Evolutionary conservation across 2,329 filamentous ascomycete genomes (phyloP).

Genomic region (Monosporascus sp.): DNA sequence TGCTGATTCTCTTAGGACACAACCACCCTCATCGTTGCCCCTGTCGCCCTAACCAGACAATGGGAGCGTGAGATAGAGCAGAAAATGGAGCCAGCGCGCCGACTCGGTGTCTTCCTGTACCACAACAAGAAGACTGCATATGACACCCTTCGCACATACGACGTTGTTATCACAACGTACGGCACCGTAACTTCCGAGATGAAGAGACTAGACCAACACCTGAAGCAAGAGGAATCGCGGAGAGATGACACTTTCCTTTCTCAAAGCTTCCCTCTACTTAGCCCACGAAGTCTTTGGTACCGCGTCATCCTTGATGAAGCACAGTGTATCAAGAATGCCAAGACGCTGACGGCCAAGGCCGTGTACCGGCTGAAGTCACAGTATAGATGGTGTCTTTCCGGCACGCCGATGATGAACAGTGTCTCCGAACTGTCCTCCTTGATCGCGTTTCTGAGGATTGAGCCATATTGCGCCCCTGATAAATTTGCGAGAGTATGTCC

Average conservation of each 20-base stretch:
- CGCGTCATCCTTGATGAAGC: slow-evolving; percentile 74
- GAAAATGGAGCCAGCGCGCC: slow-evolving; percentile 57
- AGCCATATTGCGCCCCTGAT: slow-evolving; percentile 62
- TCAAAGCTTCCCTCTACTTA: slow-evolving; percentile 51
- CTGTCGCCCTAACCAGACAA: slow-evolving; percentile 73
- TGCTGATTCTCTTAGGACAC: slow-evolving; percentile 32
- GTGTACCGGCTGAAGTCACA: slow-evolving; percentile 52
- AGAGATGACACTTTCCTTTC: slow-evolving; percentile 33
- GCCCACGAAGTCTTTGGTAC: slow-evolving; percentile 55
- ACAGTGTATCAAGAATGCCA: slow-evolving; percentile 73
- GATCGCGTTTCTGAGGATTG: slow-evolving; percentile 70
- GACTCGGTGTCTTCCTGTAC: slow-evolving; percentile 61
- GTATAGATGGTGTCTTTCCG: slow-evolving; percentile 70
- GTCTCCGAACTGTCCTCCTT: slow-evolving; percentile 73
- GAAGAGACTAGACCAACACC: slow-evolving; percentile 53
- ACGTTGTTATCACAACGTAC: slow-evolving; percentile 74
- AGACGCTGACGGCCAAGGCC: slow-evolving; percentile 55
- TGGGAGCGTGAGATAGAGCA: slow-evolving; percentile 76
- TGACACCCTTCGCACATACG: slow-evolving; percentile 55
- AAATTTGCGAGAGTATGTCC: slow-evolving; percentile 52
- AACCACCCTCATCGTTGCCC: slow-evolving; percentile 79
- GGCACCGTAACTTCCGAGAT: slow-evolving; percentile 63
- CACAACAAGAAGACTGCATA: slow-evolving; percentile 62
- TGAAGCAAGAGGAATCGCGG: slow-evolving; percentile 37
- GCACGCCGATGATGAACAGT: slow-evolving; percentile 85